Evolutionary conservation across 768 basidiomycete genomes (phyloP), one percentile per base, ranked within the genome.

Genomic region (Boletales sp.): DNA sequence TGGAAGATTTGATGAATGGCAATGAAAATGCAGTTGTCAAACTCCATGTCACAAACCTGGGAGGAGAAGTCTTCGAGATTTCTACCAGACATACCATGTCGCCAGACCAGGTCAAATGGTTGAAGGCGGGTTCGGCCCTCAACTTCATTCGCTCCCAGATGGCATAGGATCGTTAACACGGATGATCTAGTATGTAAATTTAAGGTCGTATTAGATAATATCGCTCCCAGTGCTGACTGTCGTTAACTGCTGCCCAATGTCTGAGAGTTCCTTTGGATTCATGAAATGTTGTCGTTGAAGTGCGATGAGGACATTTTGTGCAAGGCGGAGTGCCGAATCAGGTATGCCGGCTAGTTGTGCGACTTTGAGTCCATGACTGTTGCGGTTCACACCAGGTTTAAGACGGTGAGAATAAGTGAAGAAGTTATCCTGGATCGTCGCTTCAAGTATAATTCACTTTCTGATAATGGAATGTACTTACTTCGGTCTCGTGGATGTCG

Each of bases 321-420:
- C 91, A 14, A 90, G 73, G 4, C 65, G 59, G 50, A 94, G 67
- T 1, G 80, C 84, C 8, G 75, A 63, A 9, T 71, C 52, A 1
- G 93, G 94, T 72, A 96, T 80, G 11, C 92, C 90, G 15, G 92
- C 94, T 12, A 95, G 69, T 41, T 86, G 80, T 10, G 94, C 94
- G 28, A 94, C 91, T 64, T 90, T 91, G 47, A 96, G 68, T 1
- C 90, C 94, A 62, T 96, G 94, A 45, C 93, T 94, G 57, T 94
- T 81, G 48, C 84, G 78, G 66, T 94, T 97, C 46, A 97, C 82
- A 0, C 94, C 94, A 5, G 87, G 85, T 41, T 75, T 72, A 36
- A 98, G 69, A 31, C 79, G 78, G 62, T 96, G 91, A 8, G 88
- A 86, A 64, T 94, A 98, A 0, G 87, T 72, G 65, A 95, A 94